Base-by-base conservation (phyloP, 805 yeast species). In the Lachancea mirantina region DNA sequence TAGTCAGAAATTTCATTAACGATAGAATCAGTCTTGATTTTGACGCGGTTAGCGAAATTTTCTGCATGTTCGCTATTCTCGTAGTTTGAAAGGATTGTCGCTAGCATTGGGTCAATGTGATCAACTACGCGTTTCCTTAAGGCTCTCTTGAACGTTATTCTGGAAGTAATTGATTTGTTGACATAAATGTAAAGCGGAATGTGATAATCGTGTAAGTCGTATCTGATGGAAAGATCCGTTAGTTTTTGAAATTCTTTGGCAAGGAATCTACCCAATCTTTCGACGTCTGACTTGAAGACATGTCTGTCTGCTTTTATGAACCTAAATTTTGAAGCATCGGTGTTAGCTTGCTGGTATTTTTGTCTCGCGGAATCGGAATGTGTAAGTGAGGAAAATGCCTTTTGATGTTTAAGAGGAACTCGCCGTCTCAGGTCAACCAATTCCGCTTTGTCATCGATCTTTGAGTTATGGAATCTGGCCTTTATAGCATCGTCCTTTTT, bases 401-500 rank as follows among this genome's bases (percentile, higher is more conserved):
- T 23, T 16, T 28, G 36, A 9, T 43, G 43, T n/a, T n/a, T n/a
- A n/a, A n/a, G n/a, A n/a, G n/a, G n/a, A n/a, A n/a, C n/a, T n/a
- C n/a, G n/a, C n/a, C n/a, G n/a, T n/a, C n/a, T n/a, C 5, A 57
- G 25, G 28, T 55, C 44, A 2, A 56, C 43, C 36, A 55, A 34
- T 25, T 46, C 53, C 6, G 43, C 24, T 14, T 50, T 53, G 26
- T 55, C 62, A 31, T 52, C 54, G 5, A 59, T 51, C 26, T 43
- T 46, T 1, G 55, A 37, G 34, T 49, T 55, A 35, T 59, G 61
- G 8, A 58, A 55, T 32, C 46, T 53, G 46, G 59, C 42, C 10
- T 39, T 43, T 4, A 57, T 51, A 41, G 85, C 67, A 56, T 77
- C 84, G 26, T 84, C 72, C 83, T 72, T 73, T 77, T 76, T 62